Conservation (phyloP, 768 basidiomycete species). For the Symmetrospora coprosmae region DNA sequence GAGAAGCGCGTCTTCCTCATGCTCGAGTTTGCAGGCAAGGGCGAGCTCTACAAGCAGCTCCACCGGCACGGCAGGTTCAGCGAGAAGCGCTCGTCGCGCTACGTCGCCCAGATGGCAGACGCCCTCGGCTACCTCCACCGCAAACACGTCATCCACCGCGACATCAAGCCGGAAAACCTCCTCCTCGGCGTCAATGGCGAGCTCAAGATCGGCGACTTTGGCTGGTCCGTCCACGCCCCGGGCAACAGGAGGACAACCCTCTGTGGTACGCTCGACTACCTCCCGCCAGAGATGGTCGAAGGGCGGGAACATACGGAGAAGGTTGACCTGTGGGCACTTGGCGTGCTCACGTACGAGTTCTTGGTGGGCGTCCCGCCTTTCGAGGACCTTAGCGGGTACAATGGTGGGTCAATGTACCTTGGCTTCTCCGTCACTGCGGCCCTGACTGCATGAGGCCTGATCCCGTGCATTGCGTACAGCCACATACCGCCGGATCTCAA, state of each 20-base stretch:
- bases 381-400: conserved; percentile 64
- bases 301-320: conserved; percentile 72
- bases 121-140: conserved; percentile 78
- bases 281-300: conserved; percentile 98
- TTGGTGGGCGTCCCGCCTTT: conserved; percentile 70
- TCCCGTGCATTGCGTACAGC: conserved; percentile 41
- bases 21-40: conserved; percentile 93
- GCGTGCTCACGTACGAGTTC: conserved; percentile 93
- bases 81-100: conserved; percentile 59
- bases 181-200: conserved; percentile 88
- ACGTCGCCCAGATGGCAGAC: conserved; percentile 97
- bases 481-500: conserved; percentile 77
- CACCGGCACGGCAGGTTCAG: conserved; percentile 71
- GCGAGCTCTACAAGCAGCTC: conserved; percentile 92
- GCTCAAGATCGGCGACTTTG: conserved; percentile 95
- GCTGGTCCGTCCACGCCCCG: conserved; percentile 95
- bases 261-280: conserved; percentile 48
- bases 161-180: conserved; percentile 97
- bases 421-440: neutral
- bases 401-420: conserved; percentile 53
- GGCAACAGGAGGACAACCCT: conserved; percentile 47
- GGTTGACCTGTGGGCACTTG: conserved; percentile 93
- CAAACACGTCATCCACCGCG: conserved; percentile 96
- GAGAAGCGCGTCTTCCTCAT: conserved; percentile 94
- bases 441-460: neutral